A percentile compares a stretch with the other conserved stretches of the same genome.
phyloP scores from a whole-genome alignment of 352 stramenopile species.

The Globisporangium cederbergense region DNA sequence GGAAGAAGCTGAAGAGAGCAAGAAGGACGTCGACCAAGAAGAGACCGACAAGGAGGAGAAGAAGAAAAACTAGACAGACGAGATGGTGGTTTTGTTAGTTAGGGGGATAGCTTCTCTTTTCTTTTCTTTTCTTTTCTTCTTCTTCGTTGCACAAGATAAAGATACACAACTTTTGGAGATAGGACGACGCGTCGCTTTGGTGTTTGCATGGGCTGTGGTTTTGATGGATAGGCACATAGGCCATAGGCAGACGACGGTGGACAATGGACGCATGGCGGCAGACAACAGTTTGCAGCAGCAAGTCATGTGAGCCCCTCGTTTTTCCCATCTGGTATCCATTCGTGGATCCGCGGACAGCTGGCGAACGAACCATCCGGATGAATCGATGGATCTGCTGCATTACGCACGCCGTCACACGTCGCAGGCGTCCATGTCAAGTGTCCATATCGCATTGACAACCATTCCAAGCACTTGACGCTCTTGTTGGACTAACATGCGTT shows the following conservation, averaged over 20 bases:
- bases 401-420: neutral
- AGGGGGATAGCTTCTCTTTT: neutral
- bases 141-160: neutral
- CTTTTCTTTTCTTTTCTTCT: neutral
- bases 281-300: too few relatives aligned
- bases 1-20: neutral
- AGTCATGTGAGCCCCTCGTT: neutral
- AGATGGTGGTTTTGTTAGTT: conserved; percentile 1
- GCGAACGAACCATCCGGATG: neutral
- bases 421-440: neutral
- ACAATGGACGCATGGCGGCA: too few relatives aligned
- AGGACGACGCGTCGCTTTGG: neutral
- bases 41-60: conserved; percentile 5
- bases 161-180: neutral
- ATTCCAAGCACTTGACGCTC: neutral
- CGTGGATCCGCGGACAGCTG: neutral
- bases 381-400: neutral
- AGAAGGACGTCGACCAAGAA: neutral
- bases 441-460: neutral
- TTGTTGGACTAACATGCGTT: neutral
- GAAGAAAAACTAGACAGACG: neutral
- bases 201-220: neutral
- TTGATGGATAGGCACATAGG: neutral
- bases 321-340: neutral
- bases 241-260: too few relatives aligned